phyloP scores from a whole-genome alignment of 1,139 yeast genomes.

The Taiozyma onychis region DNA sequence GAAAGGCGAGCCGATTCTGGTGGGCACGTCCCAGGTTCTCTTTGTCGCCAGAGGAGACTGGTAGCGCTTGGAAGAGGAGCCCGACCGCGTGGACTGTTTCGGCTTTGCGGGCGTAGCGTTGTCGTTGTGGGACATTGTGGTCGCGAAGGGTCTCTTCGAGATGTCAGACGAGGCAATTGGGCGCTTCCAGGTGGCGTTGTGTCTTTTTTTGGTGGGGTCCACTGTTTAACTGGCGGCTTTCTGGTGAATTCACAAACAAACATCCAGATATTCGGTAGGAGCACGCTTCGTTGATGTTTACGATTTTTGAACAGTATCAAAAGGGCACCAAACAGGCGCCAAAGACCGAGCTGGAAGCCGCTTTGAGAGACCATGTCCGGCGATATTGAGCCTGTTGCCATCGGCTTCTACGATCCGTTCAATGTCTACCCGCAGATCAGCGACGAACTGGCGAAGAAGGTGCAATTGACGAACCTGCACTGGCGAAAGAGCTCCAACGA shows the following conservation, averaged over 20 bases:
- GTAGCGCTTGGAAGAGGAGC: slow-evolving; percentile 3
- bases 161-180: neutral
- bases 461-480: slow-evolving; percentile 71
- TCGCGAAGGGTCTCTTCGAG: neutral
- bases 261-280: neutral
- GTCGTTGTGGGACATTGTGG: neutral
- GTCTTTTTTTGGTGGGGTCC: neutral
- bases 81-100: neutral
- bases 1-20: slow-evolving; percentile 18
- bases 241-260: neutral
- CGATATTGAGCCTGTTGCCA: slow-evolving; percentile 29
- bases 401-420: slow-evolving; percentile 87
- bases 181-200: neutral
- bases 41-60: slow-evolving; percentile 13
- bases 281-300: neutral
- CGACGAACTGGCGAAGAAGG: slow-evolving; percentile 43
- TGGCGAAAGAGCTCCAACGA: slow-evolving; percentile 60
- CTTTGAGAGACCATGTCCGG: neutral
- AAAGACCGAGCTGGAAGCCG: neutral
- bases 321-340: neutral
- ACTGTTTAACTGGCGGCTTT: neutral
- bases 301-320: neutral
- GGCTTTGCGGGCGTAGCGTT: neutral
- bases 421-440: slow-evolving; percentile 53
- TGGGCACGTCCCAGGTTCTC: slow-evolving; percentile 19